Base-by-base conservation (phyloP, 208 protist genomes). In the Crithidia acanthocephali region DNA sequence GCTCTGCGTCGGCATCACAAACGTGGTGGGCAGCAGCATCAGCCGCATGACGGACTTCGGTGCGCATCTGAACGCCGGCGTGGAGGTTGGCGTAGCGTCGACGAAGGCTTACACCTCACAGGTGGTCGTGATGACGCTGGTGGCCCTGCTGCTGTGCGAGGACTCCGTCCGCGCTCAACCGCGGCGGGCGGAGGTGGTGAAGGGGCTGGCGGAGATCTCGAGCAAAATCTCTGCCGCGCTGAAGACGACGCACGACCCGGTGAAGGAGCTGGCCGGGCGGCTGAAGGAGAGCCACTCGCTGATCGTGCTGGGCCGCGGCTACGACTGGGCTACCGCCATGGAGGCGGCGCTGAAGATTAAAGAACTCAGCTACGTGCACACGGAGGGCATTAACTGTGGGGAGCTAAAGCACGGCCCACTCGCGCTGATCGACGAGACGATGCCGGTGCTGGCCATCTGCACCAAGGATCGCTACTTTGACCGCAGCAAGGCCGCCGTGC, bases 361-460 rank as follows among this genome's bases (percentile, higher is more conserved):
- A 80, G 98, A 99, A 84, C 77, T 99, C 45, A 95, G 87, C 15
- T 99, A 99, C 85, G 90, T 99, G 23, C 97, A 99, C 77, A 94
- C 97, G 7, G 98, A 99, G 74, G 98, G 97, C 51, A 98, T 99
- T 62, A 87, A 96, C 60, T 86, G 87, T 1, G 98, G 98, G 9
- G 98, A 99, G 65, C 85, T 99, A 11, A 99, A 99, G 85, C 98
- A 99, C 70, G 98, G 98, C 11, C 97, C 98, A 15, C 90, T 99
- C 18, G 98, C 98, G 27, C 83, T 99, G 7, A 93, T 99, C 40
- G 97, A 99, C 53, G 86, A 93, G 61, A 74, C 89, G 20, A 91
- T 98, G 33, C 86, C 94, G 9, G 91, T 99, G 16, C 83, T 99
- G 53, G 84, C 98, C 20, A 84, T 99, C 33, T 95, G 87, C 76